These are phyloP conservation scores for Knoxia roxburghii DNA, from an alignment of 257 asterid species.

Conservation along the genomic window DNA sequence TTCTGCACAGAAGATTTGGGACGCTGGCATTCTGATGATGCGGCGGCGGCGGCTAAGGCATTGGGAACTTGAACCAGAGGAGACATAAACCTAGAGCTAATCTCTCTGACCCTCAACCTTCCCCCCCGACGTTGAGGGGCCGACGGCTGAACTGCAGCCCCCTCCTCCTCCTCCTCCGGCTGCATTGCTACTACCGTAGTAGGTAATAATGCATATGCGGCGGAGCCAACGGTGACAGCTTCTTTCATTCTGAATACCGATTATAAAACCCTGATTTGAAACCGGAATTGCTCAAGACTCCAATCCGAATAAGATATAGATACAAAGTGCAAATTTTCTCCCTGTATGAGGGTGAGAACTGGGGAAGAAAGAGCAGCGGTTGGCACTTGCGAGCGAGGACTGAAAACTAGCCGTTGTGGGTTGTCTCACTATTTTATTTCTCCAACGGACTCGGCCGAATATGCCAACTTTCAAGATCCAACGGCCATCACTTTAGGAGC, in stretches of 20 bases:
- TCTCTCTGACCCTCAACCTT: constrained; percentile 23
- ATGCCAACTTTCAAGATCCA: no score
- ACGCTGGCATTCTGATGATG: neutral
- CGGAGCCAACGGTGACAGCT: neutral
- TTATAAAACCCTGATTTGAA: no score
- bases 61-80: constrained; percentile 16
- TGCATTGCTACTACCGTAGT: neutral
- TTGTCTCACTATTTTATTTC: no score
- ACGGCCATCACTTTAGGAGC: no score
- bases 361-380: no score
- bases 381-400: no score
- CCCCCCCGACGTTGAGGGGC: constrained; percentile 24
- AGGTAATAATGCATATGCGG: neutral
- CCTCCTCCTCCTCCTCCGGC: neutral
- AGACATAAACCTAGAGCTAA: constrained; percentile 34
- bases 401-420: no score
- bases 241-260: neutral
- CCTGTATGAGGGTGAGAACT: no score
- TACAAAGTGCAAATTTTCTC: no score
- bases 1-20: constrained; percentile 11
- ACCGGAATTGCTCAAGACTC: no score
- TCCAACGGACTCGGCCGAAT: no score
- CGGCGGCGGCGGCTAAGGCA: neutral
- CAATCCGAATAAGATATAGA: no score
- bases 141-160: neutral